Conservation (phyloP, 1,284 basidiomycete genomes). For the Papiliotrema nemorosa region DNA sequence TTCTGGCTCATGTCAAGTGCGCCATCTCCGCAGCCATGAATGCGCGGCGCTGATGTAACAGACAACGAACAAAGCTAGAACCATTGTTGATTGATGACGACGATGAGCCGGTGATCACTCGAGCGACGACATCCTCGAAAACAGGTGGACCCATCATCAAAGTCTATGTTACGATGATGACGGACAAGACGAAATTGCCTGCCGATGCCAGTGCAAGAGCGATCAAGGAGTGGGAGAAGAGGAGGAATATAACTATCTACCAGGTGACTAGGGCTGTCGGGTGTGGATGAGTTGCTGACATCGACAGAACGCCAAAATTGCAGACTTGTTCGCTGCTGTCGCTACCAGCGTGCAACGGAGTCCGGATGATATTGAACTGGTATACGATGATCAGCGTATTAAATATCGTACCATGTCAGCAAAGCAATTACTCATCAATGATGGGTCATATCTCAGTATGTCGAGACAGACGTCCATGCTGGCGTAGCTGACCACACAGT, state of each 20-base stretch:
- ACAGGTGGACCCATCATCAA: conserved; percentile 9
- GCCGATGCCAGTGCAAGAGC: conserved; percentile 21
- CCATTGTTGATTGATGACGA: conserved; percentile 6
- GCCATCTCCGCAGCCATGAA: no score
- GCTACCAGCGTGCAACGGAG: conserved; percentile 18
- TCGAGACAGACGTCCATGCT: neutral
- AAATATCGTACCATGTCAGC: conserved; percentile 12
- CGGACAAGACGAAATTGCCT: conserved; percentile 19
- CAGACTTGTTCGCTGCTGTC: conserved; percentile 12
- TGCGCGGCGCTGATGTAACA: no score
- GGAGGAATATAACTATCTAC: conserved; percentile 15
- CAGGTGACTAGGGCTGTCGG: conserved; percentile 17
- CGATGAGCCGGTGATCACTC: neutral
- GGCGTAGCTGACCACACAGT: conserved; percentile 11
- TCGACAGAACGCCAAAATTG: conserved; percentile 22
- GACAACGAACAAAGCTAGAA: no score
- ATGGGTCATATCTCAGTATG: conserved; percentile 28
- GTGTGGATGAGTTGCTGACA: neutral
- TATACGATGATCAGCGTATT: conserved; percentile 18
- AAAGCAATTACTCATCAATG: conserved; percentile 29
- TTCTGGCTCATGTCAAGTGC: no score
- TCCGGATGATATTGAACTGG: conserved; percentile 27
- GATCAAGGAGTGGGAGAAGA: conserved; percentile 25
- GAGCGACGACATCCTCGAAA: neutral
- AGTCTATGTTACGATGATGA: conserved; percentile 32